Evolutionary conservation across 2,329 filamentous ascomycete genomes (phyloP).

Genomic region (Acrocalymma vagum): DNA sequence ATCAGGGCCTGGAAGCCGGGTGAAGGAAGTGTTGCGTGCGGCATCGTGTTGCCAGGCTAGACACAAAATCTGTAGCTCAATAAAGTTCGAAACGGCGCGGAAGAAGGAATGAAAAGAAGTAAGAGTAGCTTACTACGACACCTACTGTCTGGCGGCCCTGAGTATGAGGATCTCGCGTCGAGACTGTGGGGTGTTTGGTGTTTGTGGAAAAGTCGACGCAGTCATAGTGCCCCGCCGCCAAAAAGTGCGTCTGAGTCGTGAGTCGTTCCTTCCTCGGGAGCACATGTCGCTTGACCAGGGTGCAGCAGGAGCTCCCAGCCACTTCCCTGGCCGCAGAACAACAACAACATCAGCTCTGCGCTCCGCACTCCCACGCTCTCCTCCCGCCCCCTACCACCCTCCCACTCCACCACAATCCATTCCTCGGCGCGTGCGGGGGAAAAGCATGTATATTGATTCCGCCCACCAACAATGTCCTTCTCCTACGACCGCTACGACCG

Average conservation of each 20-base stretch:
- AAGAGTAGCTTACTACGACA: too few species aligned
- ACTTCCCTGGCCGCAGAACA: constrained; percentile 20
- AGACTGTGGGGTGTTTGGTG: too few species aligned
- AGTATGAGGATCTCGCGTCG: too few species aligned
- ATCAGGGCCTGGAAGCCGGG: constrained; percentile 85
- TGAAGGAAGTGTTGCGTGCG: constrained; percentile 77
- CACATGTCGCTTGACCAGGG: constrained; percentile 10
- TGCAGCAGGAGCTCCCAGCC: constrained; percentile 21
- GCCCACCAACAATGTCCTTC: constrained; percentile 39
- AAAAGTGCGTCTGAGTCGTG: constrained; percentile 21
- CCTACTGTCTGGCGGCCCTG: too few species aligned
- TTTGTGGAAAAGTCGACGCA: too few species aligned
- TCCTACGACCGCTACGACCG: constrained; percentile 65
- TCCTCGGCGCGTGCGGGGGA: too few species aligned
- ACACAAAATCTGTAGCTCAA: too few species aligned
- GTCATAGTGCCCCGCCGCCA: constrained; percentile 17
- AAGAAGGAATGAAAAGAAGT: too few species aligned
- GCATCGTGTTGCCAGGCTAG: too few species aligned
- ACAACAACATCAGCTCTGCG: constrained; percentile 23
- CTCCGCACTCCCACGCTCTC: neutral
- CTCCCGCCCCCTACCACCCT: constrained; percentile 6
- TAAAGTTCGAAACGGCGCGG: neutral
- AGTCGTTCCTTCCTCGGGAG: constrained; percentile 15
- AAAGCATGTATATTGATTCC: constrained; percentile 23
- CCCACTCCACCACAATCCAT: constrained; percentile 21